Base-by-base conservation (phyloP, 768 basidiomycete species). In the Trametes elegans region DNA sequence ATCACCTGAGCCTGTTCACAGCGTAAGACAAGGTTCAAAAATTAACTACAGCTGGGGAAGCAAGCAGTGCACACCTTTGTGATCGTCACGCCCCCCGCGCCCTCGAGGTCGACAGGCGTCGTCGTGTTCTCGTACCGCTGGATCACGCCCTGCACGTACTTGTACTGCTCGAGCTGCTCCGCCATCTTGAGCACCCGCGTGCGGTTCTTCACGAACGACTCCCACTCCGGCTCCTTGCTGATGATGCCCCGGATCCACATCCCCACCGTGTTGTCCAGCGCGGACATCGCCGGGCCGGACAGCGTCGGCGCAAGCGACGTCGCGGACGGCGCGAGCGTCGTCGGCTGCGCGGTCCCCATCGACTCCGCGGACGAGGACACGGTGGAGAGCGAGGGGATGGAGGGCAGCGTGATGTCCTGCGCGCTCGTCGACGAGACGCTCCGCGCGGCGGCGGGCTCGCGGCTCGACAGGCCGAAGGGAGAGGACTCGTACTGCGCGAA, bases 101-200 rank as follows among this genome's bases (percentile, higher is more conserved):
- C 70, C 31, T 69, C 66, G 62, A 71, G 67, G 47, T 75, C 72
- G 19, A 73, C 70, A 0, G 82, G 79, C 6, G 79, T 73, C 48
- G 51, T 64, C 49, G 67, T 68, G 35, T 79, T 80, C 7, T 69
- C 73, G 61, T 73, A 78, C 43, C 73, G 70, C 45, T 80, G 75
- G 27, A 80, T 66, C 66, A 78, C 74, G 28, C 73, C 65, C 57
- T 82, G 75, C 36, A 87, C 75, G 62, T 83, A 79, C 14, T 64
- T 63, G 57, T 82, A 88, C 61, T 80, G 79, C 34, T 71, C 70
- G 7, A 69, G 57, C 56, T 62, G 63, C 53, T 62, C 49, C 35
- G 57, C 29, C 49, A 68, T 58, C 27, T 49, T 49, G 3, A 64
- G 45, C 39, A 45, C 27, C 7, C 49, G 68, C 8, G 71, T 75